A percentile compares a stretch with the other conserved stretches of the same genome.
These are phyloP conservation scores for Helianthus tuberosus DNA, from an alignment of 129 eudicot species.

Conservation along the genomic window DNA sequence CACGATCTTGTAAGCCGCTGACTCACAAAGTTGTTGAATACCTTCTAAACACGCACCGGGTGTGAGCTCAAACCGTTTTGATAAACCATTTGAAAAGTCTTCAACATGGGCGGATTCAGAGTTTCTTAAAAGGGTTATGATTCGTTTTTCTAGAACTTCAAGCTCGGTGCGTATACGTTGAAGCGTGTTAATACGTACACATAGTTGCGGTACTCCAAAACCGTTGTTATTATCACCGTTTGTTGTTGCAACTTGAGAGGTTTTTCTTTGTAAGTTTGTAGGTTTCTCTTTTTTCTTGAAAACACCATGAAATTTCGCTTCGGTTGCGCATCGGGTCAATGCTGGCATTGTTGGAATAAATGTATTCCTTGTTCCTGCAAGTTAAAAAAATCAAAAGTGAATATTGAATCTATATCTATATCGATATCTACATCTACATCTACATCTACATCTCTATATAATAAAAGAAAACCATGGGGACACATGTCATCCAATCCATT, in stretches of 20 bases:
- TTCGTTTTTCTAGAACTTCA: slow-evolving; percentile 81
- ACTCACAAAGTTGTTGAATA: slow-evolving; percentile 83
- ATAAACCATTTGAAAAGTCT: slow-evolving; percentile 77
- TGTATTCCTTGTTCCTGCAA: slow-evolving; percentile 80
- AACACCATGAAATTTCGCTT: slow-evolving; percentile 64
- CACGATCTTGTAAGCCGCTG: slow-evolving; percentile 71
- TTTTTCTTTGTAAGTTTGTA: slow-evolving; percentile 52
- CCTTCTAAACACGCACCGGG: slow-evolving; percentile 79
- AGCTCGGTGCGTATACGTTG: slow-evolving; percentile 74
- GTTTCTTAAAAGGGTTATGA: slow-evolving; percentile 81
- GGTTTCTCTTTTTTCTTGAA: slow-evolving; percentile 91
- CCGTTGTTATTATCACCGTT: slow-evolving; percentile 52
- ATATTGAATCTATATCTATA: neutral
- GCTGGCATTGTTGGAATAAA: slow-evolving; percentile 93
- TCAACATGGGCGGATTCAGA: slow-evolving; percentile 80
- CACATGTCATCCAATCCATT: no score
- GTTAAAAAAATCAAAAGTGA: slow-evolving; percentile 10
- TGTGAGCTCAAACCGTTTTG: slow-evolving; percentile 79
- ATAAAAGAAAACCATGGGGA: no score
- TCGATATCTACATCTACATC: no score
- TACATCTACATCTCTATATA: no score
- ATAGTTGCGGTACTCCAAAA: slow-evolving; percentile 72
- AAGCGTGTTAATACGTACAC: slow-evolving; percentile 80
- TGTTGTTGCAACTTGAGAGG: slow-evolving; percentile 70
- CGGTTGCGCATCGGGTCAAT: slow-evolving; percentile 77